Evolutionary conservation across 1,284 basidiomycete genomes (phyloP).

Genomic region (Neolentinus lepideus): DNA sequence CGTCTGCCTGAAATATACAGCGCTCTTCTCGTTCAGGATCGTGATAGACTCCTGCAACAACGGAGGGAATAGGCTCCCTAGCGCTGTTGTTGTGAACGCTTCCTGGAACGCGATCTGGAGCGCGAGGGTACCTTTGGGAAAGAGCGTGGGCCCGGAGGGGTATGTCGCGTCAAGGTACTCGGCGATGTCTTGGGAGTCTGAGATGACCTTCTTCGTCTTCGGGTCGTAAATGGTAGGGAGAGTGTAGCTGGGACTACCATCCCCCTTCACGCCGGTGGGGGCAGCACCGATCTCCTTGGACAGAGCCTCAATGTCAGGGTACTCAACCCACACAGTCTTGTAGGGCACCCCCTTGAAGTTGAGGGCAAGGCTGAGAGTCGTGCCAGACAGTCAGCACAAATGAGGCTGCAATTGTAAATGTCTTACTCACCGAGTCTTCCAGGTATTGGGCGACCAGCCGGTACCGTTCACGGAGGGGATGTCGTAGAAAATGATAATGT

Average conservation of each 20-base stretch:
- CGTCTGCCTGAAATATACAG: conserved; percentile 1
- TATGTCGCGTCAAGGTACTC: conserved; percentile 27
- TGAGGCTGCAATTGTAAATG: not conserved
- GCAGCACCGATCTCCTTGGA: conserved; percentile 20
- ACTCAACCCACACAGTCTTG: conserved; percentile 28
- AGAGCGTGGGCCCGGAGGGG: conserved; percentile 17
- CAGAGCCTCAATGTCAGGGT: conserved; percentile 25
- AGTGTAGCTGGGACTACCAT: conserved; percentile 22
- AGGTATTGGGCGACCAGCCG: conserved; percentile 23
- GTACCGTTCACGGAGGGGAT: conserved; percentile 13
- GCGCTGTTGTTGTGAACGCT: not conserved
- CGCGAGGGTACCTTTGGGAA: conserved; percentile 8
- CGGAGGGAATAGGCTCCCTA: not conserved
- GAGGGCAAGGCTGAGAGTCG: conserved; percentile 19
- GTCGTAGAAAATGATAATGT: conserved; percentile 21
- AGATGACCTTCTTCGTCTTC: conserved; percentile 16
- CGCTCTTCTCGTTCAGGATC: not conserved
- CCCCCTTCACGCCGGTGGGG: conserved; percentile 13
- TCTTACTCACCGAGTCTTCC: conserved; percentile 20
- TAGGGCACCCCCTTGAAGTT: conserved; percentile 27
- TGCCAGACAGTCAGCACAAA: not conserved
- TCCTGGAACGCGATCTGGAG: conserved; percentile 1
- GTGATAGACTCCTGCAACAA: not conserved
- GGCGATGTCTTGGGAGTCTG: conserved; percentile 25
- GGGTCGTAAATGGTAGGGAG: conserved; percentile 26